These are phyloP conservation scores for Orbilia brochopaga DNA, from an alignment of 2,329 filamentous ascomycete species.

Conservation along the genomic window DNA sequence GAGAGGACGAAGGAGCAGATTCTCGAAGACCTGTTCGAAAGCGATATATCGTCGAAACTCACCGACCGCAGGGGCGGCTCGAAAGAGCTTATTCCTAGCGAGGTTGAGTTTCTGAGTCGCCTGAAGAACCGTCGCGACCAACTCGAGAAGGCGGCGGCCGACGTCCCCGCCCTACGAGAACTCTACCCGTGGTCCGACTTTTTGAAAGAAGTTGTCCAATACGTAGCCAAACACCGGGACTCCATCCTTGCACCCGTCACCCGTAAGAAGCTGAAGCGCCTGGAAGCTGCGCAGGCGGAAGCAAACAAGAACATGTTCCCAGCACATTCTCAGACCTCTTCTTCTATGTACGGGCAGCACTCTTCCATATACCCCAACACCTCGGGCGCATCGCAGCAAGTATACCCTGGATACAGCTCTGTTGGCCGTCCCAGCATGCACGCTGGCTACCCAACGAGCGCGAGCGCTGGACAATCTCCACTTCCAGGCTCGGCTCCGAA, in stretches of 20 bases:
- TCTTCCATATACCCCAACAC: slow-evolving; percentile 23
- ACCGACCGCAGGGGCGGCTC: slow-evolving; percentile 64
- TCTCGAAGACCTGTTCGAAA: slow-evolving; percentile 67
- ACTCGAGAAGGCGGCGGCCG: slow-evolving; percentile 64
- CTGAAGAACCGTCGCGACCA: slow-evolving; percentile 65
- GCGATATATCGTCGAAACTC: slow-evolving; percentile 64
- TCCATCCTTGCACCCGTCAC: slow-evolving; percentile 59
- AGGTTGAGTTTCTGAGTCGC: slow-evolving; percentile 67
- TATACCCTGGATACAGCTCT: slow-evolving; percentile 34
- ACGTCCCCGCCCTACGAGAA: slow-evolving; percentile 62
- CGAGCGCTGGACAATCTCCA: slow-evolving; percentile 40
- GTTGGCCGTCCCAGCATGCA: slow-evolving; percentile 35
- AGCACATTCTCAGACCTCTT: slow-evolving; percentile 24
- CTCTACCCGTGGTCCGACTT: slow-evolving; percentile 71
- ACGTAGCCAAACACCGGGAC: slow-evolving; percentile 67
- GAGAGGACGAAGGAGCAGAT: slow-evolving; percentile 65
- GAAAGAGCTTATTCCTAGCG: slow-evolving; percentile 64
- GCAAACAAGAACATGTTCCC: slow-evolving; percentile 49
- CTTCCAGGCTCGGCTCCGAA: slow-evolving; percentile 37
- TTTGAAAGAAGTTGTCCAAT: slow-evolving; percentile 65
- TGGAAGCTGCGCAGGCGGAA: slow-evolving; percentile 39
- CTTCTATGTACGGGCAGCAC: slow-evolving; percentile 31
- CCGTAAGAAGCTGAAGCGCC: slow-evolving; percentile 38
- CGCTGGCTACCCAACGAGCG: slow-evolving; percentile 23
- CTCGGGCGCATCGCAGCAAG: slow-evolving; percentile 32